phyloP scores from a whole-genome alignment of 2,329 filamentous ascomycete species.

The Pyricularia grisea region DNA sequence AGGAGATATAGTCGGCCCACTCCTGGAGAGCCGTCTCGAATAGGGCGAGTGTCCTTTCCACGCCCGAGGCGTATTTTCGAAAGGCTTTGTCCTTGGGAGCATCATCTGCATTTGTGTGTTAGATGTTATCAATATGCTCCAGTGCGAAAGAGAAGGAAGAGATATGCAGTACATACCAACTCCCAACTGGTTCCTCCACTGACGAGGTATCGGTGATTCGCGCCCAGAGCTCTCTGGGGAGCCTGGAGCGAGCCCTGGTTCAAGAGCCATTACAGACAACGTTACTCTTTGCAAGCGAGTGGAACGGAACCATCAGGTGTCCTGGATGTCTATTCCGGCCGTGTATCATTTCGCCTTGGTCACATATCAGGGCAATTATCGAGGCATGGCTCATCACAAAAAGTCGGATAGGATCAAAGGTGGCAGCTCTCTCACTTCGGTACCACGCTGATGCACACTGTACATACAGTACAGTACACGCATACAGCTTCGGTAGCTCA shows the following conservation, averaged over 20 bases:
- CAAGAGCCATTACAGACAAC: conserved; percentile 48
- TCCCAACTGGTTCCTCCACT: conserved; percentile 69
- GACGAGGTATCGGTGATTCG: conserved; percentile 63
- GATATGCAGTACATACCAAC: conserved; percentile 49
- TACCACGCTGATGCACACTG: neutral
- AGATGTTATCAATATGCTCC: neutral
- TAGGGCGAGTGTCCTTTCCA: conserved; percentile 78
- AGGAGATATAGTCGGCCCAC: conserved; percentile 99
- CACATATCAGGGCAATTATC: neutral
- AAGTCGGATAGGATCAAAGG: neutral
- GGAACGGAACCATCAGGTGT: neutral
- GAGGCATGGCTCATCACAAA: neutral
- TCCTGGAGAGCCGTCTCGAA: conserved; percentile 94
- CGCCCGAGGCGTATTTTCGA: conserved; percentile 79
- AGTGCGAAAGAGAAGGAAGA: neutral
- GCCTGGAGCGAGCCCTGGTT: conserved; percentile 48
- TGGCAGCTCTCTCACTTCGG: neutral
- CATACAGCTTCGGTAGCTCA: neutral
- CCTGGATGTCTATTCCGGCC: neutral
- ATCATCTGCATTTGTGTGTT: conserved; percentile 33
- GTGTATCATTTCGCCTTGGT: conserved; percentile 1
- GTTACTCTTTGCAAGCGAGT: conserved; percentile 1
- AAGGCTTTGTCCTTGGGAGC: conserved; percentile 57
- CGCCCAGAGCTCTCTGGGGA: conserved; percentile 82
- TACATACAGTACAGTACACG: neutral